phyloP scores from a whole-genome alignment of 2,329 filamentous ascomycete species.

The Trichoderma afroharzianum region DNA sequence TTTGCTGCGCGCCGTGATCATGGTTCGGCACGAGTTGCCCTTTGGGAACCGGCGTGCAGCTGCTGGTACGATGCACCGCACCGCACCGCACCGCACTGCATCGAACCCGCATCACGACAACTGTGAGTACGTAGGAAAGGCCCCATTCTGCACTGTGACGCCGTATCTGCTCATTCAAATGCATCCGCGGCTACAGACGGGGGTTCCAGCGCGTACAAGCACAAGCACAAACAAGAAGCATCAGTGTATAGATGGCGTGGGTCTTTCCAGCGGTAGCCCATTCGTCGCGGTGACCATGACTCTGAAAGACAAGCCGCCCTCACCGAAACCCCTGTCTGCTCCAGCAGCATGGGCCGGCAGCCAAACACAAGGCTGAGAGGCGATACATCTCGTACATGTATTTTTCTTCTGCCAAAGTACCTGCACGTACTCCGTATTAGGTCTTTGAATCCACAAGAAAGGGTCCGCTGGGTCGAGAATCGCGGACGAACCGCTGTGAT shows the following conservation, averaged over 20 bases:
- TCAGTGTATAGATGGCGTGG: not conserved
- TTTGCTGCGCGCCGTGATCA: not conserved
- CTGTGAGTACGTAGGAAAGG: not conserved
- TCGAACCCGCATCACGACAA: not conserved
- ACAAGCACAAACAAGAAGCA: not conserved
- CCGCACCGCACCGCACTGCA: not conserved
- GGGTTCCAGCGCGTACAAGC: not conserved
- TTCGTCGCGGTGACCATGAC: not conserved
- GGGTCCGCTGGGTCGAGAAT: not conserved
- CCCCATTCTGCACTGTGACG: not conserved
- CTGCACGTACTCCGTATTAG: not conserved
- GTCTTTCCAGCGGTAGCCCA: not conserved
- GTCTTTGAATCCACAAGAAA: not conserved
- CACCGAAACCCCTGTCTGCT: conserved; percentile 8
- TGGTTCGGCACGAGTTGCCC: not conserved
- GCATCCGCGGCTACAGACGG: not conserved
- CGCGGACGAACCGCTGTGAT: not conserved
- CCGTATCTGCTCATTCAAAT: not conserved
- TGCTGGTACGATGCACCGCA: not conserved
- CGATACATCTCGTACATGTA: not conserved
- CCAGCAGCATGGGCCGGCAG: conserved; percentile 1
- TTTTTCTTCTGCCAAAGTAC: not conserved
- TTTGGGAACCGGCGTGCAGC: not conserved
- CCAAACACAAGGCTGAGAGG: conserved; percentile 11
- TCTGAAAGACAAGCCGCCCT: not conserved